Evolutionary conservation across 1,284 basidiomycete genomes (phyloP).

Genomic region (Ceratobasidium sp.): DNA sequence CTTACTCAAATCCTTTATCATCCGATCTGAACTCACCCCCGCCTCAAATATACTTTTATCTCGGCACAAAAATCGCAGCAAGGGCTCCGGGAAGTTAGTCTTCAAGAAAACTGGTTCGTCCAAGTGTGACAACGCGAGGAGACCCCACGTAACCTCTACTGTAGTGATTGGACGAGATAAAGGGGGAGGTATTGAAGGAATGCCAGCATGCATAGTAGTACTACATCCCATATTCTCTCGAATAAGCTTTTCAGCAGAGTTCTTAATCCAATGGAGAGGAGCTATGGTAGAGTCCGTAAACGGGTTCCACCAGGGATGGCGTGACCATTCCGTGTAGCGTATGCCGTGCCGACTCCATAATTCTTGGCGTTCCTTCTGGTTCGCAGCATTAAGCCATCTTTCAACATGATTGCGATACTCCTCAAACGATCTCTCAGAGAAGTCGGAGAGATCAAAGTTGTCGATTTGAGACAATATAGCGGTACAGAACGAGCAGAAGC

Average conservation of each 20-base stretch:
- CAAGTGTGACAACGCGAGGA: not conserved
- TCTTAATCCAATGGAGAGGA: slow-evolving; percentile 10
- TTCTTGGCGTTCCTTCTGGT: not conserved
- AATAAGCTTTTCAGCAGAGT: not conserved
- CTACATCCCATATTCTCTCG: slow-evolving; percentile 20
- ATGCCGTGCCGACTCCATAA: not conserved
- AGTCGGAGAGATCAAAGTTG: not conserved
- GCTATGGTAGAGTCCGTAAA: not conserved
- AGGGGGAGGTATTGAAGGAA: not conserved
- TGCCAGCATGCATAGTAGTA: not conserved
- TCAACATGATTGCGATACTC: not conserved
- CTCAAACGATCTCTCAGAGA: not conserved
- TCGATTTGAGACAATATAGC: not conserved
- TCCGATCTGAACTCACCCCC: not conserved
- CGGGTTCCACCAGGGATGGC: not conserved
- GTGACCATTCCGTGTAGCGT: slow-evolving; percentile 6
- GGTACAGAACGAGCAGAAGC: slow-evolving; percentile 8
- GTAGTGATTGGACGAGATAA: not conserved
- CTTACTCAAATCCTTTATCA: slow-evolving; percentile 4
- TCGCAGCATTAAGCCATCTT: not conserved
- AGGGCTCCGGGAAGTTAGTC: not conserved
- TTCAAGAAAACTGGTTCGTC: not conserved
- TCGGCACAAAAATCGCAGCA: not conserved
- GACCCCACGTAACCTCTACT: not conserved
- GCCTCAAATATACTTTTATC: not conserved